phyloP scores from a whole-genome alignment of 1,139 yeast species.

The Scheffersomyces lignicola region DNA sequence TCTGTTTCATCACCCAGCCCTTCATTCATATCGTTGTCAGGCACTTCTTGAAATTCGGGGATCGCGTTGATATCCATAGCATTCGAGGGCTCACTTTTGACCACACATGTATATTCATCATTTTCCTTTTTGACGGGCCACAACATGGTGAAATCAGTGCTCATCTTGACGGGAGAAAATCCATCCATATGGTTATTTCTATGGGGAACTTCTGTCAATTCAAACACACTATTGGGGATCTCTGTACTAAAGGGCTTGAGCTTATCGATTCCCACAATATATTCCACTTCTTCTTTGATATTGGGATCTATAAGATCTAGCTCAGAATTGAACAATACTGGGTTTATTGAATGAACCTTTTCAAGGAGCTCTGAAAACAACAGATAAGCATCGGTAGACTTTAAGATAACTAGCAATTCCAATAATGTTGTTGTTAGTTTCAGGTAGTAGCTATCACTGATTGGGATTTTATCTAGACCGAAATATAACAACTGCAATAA shows the following conservation, averaged over 20 bases:
- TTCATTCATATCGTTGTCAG: constrained; percentile 11
- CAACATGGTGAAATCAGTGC: constrained; percentile 41
- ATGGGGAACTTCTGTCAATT: constrained; percentile 29
- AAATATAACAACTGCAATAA: constrained; percentile 28
- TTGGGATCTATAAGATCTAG: constrained; percentile 20
- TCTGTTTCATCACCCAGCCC: constrained; percentile 6
- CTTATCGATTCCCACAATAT: constrained; percentile 33
- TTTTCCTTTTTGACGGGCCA: constrained; percentile 24
- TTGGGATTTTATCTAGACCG: constrained; percentile 32
- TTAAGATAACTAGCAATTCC: constrained; percentile 33
- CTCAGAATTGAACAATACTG: constrained; percentile 25
- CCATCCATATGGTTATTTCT: constrained; percentile 5
- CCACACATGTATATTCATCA: constrained; percentile 13
- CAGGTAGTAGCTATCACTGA: constrained; percentile 34
- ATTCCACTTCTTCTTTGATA: constrained; percentile 35
- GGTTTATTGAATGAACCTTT: constrained; percentile 33
- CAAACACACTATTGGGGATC: constrained; percentile 20
- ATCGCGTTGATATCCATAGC: constrained; percentile 9
- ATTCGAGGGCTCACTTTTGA: constrained; percentile 2
- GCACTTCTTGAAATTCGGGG: constrained; percentile 12
- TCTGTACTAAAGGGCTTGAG: constrained; percentile 16
- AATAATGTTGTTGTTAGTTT: constrained; percentile 28
- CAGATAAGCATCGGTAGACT: constrained; percentile 30
- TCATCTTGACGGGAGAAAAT: constrained; percentile 32
- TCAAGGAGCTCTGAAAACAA: constrained; percentile 25